A percentile compares a stretch with the other conserved stretches of the same genome.
phyloP scores from a whole-genome alignment of 228 moss, liverwort and hornwort species.

The Sphagnum fallax region DNA sequence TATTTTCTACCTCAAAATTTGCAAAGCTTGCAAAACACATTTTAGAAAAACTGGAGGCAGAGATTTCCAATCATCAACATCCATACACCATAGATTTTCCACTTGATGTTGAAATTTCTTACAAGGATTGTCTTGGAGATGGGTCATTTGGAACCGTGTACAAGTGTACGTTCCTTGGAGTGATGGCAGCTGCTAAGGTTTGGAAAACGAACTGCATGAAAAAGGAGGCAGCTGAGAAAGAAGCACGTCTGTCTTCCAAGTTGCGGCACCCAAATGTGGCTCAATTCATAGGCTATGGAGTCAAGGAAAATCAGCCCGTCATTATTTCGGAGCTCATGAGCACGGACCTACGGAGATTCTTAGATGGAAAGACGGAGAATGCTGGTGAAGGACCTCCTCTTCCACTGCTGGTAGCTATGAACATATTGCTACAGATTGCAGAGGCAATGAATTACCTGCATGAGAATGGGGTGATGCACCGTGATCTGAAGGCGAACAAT shows the following conservation, averaged over 20 bases:
- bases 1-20: too few species aligned
- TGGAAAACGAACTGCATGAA: constrained; percentile 14
- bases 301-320: constrained; percentile 17
- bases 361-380: constrained; percentile 10
- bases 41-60: too few species aligned
- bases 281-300: constrained; percentile 36
- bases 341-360: constrained; percentile 17
- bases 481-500: constrained; percentile 27
- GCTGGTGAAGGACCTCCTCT: constrained; percentile 9
- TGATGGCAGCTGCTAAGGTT: constrained; percentile 25
- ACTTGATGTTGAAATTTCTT: too few species aligned
- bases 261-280: constrained; percentile 31
- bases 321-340: constrained; percentile 30
- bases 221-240: constrained; percentile 20
- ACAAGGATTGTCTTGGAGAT: constrained; percentile 3
- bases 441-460: constrained; percentile 47
- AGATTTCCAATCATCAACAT: too few species aligned
- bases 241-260: constrained; percentile 15
- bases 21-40: too few species aligned
- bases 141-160: constrained; percentile 28
- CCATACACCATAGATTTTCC: too few species aligned
- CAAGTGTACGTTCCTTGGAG: constrained; percentile 44
- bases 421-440: constrained; percentile 30
- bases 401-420: constrained; percentile 27
- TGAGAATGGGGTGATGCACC: constrained; percentile 26